Evolutionary conservation across 495 filamentous ascomycete species (phyloP).

Genomic region (Hyaloscypha bicolor): DNA sequence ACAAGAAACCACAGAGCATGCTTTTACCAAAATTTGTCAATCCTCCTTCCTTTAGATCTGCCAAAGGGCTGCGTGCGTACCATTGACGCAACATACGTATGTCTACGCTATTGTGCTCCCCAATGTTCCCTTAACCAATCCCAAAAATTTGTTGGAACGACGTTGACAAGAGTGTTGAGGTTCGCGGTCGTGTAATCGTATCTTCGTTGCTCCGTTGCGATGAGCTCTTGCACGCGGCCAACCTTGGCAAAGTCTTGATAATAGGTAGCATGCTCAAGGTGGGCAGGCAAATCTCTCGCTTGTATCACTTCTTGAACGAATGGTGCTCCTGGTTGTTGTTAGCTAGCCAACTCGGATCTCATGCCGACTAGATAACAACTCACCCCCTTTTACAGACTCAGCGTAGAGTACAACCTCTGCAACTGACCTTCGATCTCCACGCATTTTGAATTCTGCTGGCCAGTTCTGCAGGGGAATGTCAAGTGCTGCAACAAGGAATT

Average conservation of each 20-base stretch:
- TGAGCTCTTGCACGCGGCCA: conserved; percentile 39
- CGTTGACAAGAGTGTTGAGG: conserved; percentile 43
- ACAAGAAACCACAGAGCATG: neutral
- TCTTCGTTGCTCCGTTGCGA: conserved; percentile 49
- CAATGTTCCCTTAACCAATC: conserved; percentile 44
- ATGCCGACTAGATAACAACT: conserved; percentile 4
- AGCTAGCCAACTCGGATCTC: neutral
- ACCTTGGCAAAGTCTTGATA: conserved; percentile 26
- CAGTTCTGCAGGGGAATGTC: conserved; percentile 61
- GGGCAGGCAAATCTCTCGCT: conserved; percentile 22
- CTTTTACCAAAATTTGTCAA: neutral
- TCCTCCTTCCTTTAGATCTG: neutral
- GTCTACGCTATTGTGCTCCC: conserved; percentile 22
- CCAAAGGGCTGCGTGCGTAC: neutral
- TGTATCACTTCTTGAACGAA: conserved; percentile 26
- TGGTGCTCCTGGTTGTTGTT: conserved; percentile 7
- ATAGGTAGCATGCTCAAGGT: conserved; percentile 29
- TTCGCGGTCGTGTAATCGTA: conserved; percentile 49
- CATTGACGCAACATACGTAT: neutral
- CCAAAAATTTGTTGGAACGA: conserved; percentile 43
- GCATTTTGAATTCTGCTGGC: conserved; percentile 68
- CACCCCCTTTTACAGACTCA: conserved; percentile 29
- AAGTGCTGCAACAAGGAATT: conserved; percentile 64
- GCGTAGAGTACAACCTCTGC: conserved; percentile 45
- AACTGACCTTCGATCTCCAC: conserved; percentile 60